Percentiles rank a stretch among this genome's conserved stretches.
Conservation (phyloP, 1,284 basidiomycete species). For the Ustilago loliicola region DNA sequence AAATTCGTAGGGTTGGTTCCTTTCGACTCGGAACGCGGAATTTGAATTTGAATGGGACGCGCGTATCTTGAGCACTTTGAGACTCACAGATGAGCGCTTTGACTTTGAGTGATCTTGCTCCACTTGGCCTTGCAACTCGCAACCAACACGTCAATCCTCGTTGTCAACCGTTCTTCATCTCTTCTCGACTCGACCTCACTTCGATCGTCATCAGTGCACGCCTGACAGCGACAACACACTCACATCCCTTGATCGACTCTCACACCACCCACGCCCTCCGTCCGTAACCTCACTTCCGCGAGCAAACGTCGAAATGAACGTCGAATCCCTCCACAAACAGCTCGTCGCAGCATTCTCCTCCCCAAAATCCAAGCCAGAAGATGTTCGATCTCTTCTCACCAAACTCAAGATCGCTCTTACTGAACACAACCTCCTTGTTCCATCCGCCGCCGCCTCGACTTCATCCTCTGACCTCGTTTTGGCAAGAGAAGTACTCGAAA, state of each 20-base stretch:
- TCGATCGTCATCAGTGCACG: neutral
- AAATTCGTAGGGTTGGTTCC: neutral
- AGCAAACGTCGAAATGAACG: constrained; percentile 18
- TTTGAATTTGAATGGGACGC: constrained; percentile 5
- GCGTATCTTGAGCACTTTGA: constrained; percentile 8
- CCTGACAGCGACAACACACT: neutral
- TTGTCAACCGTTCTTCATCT: neutral
- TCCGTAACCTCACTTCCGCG: neutral
- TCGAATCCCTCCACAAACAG: constrained; percentile 33
- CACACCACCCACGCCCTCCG: neutral
- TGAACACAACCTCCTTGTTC: constrained; percentile 79
- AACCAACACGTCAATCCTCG: constrained; percentile 3
- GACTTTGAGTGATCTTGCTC: constrained; percentile 17
- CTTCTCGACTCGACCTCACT: neutral
- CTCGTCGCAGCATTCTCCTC: constrained; percentile 37
- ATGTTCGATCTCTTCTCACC: constrained; percentile 53
- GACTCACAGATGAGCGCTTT: neutral
- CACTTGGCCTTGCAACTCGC: constrained; percentile 8
- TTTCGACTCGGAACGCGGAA: constrained; percentile 9
- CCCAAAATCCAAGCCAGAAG: constrained; percentile 21
- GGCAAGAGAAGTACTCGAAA: constrained; percentile 91
- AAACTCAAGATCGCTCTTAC: constrained; percentile 80
- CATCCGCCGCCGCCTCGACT: constrained; percentile 69
- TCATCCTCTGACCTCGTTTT: constrained; percentile 34
- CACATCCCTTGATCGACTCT: neutral